Conservation (phyloP, 116 monocot genomes). For the Trichopus zeylanicus region DNA sequence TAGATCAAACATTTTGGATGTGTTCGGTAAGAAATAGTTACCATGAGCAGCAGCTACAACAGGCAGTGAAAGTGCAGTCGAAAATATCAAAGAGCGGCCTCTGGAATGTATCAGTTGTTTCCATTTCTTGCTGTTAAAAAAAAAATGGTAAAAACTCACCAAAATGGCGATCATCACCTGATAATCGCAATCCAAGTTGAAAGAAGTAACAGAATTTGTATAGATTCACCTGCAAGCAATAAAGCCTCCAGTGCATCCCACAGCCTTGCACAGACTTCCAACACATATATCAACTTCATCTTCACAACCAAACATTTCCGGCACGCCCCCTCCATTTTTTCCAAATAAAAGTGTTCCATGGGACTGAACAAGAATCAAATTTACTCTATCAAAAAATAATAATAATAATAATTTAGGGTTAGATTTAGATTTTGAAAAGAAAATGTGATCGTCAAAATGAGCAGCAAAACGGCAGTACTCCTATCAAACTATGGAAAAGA, state of each 20-base stretch:
- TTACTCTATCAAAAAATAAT: too few species aligned
- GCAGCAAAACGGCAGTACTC: not conserved
- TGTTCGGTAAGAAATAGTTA: constrained; percentile 16
- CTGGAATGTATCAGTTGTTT: constrained; percentile 82
- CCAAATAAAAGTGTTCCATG: constrained; percentile 90
- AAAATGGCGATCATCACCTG: too few species aligned
- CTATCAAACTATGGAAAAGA: not conserved
- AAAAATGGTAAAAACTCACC: not conserved
- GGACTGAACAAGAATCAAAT: constrained; percentile 29
- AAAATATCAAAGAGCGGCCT: constrained; percentile 95
- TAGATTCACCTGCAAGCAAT: constrained; percentile 71
- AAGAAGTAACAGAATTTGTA: too few species aligned
- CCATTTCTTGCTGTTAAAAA: constrained; percentile 65
- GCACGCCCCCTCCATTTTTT: constrained; percentile 74
- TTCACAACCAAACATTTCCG: constrained; percentile 70
- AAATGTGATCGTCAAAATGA: too few species aligned
- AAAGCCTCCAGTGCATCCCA: constrained; percentile 86
- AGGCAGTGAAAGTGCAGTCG: constrained; percentile 79
- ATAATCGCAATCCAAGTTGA: too few species aligned
- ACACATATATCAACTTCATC: constrained; percentile 74
- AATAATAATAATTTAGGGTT: too few species aligned
- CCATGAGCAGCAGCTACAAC: constrained; percentile 83
- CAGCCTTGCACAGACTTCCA: constrained; percentile 86
- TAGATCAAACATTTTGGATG: too few species aligned
- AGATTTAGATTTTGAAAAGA: too few species aligned